These are phyloP conservation scores for Bipolaris sorokiniana DNA, from an alignment of 2,329 filamentous ascomycete genomes.

Conservation along the genomic window DNA sequence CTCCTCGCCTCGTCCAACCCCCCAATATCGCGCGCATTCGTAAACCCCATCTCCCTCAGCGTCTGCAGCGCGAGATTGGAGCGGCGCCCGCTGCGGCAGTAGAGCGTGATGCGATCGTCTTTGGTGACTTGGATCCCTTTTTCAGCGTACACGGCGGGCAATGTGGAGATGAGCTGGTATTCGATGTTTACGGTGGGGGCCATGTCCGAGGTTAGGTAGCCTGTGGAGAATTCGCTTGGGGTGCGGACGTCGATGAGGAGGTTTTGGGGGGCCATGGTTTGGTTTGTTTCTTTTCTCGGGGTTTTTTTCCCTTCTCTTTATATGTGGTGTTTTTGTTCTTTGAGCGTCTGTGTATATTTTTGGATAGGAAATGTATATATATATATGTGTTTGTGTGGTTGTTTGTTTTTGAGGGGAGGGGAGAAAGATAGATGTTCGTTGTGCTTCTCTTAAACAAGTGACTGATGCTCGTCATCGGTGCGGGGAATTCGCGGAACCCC, in stretches of 20 bases:
- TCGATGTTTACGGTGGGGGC: slow-evolving; percentile 46
- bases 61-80: slow-evolving; percentile 42
- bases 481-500: background rate
- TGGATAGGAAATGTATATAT: background rate
- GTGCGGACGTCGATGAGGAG: slow-evolving; percentile 48
- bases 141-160: slow-evolving; percentile 29
- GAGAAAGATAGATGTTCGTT: background rate
- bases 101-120: slow-evolving; percentile 44
- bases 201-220: slow-evolving; percentile 34
- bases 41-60: slow-evolving; percentile 39
- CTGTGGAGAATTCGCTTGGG: slow-evolving; percentile 45
- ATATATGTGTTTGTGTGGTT: background rate
- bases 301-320: background rate
- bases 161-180: slow-evolving; percentile 43
- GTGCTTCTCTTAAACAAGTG: background rate
- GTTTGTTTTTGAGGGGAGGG: background rate
- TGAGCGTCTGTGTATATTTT: background rate
- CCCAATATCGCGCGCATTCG: slow-evolving; percentile 44
- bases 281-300: background rate
- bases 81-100: slow-evolving; percentile 46
- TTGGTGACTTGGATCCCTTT: slow-evolving; percentile 30
- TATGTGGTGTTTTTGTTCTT: background rate
- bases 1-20: slow-evolving; percentile 43
- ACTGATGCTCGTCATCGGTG: background rate
- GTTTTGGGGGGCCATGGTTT: slow-evolving; percentile 19